Base-by-base conservation (phyloP, 2,329 filamentous ascomycete genomes). In the Neurospora sp. region DNA sequence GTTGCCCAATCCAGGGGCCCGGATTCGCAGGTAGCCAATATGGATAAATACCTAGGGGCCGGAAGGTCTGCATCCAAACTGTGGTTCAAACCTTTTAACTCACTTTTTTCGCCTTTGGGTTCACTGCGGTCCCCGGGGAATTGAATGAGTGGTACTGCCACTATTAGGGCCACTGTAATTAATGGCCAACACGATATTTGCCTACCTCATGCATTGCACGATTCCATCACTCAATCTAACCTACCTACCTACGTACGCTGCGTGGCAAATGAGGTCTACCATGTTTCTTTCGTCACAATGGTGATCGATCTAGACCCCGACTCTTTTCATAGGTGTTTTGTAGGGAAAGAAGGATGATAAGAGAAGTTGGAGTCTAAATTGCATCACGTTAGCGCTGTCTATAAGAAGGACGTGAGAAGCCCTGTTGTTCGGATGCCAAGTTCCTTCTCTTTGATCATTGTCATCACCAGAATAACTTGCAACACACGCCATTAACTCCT, bases 21-120 rank as follows among this genome's bases (percentile, higher is more conserved):
- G 73, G 73, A 73, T 74, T 74, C 70, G 68, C 70, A 70, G 73
- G 70, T 68, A 68, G 69, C 52, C 73, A 76, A 75, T 76, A 52
- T 76, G 74, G 74, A 74, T 76, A 76, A 76, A 74, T 73, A 23
- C 23, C 23, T 23, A 73, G 73, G 69, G 70, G 0, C 28, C 15
- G 8, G 52, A 73, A 73, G 68, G 70, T 73, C 74, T 73, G 72
- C 71, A 71, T 67, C 68, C 68, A 73, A 66, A 73, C 66, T 23
- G 12, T 46, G 36, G 33, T n/a, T 62, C 15, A 46, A 19, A 46
- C 3, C 2, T 36, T 17, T 4, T 4, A 33, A 23, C 6, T 57
- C 15, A n/a, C 52, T 36, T 2, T 19, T 10, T 52, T 52, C 36
- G 33, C 6, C 28, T 28, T 28, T 62, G 52, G 23, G 12, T 52